A percentile compares a stretch with the other conserved stretches of the same genome.
These are phyloP conservation scores for Pachyrhizus erosus DNA, from an alignment of 306 rosid genomes.

Conservation along the genomic window DNA sequence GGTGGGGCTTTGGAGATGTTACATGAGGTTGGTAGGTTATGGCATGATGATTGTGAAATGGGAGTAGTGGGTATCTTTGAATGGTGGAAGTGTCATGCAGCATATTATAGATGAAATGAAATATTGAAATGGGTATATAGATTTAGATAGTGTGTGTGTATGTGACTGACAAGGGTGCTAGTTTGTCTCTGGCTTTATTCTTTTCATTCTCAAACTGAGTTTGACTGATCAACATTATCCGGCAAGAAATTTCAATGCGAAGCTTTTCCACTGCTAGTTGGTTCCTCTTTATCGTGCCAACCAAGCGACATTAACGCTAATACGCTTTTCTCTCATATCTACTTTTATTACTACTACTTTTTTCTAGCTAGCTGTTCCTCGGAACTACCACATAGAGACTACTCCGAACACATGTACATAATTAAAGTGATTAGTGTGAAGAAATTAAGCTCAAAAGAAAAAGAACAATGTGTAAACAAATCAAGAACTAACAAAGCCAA, in stretches of 20 bases:
- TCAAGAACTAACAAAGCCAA: constrained; percentile 39
- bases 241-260: constrained; percentile 67
- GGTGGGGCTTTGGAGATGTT: constrained; percentile 22
- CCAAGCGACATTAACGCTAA: constrained; percentile 74
- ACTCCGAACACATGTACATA: constrained; percentile 31
- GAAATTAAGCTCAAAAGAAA: constrained; percentile 7
- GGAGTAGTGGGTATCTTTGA: constrained; percentile 21
- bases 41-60: constrained; percentile 29
- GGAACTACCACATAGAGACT: constrained; percentile 59
- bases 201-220: constrained; percentile 53
- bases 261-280: constrained; percentile 74
- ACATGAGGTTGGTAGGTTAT: constrained; percentile 28
- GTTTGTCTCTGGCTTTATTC: constrained; percentile 58
- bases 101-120: constrained; percentile 14
- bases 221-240: constrained; percentile 62
- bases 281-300: constrained; percentile 87
- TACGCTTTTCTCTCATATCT: constrained; percentile 34
- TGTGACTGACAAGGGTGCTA: constrained; percentile 67
- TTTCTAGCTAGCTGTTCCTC: constrained; percentile 50
- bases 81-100: constrained; percentile 43
- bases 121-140: not conserved
- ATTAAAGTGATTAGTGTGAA: constrained; percentile 43
- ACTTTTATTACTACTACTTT: constrained; percentile 24
- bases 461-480: constrained; percentile 19
- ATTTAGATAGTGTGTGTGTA: not conserved